phyloP scores from a whole-genome alignment of 352 stramenopile genomes.

The Phytopythium ostracodes region DNA sequence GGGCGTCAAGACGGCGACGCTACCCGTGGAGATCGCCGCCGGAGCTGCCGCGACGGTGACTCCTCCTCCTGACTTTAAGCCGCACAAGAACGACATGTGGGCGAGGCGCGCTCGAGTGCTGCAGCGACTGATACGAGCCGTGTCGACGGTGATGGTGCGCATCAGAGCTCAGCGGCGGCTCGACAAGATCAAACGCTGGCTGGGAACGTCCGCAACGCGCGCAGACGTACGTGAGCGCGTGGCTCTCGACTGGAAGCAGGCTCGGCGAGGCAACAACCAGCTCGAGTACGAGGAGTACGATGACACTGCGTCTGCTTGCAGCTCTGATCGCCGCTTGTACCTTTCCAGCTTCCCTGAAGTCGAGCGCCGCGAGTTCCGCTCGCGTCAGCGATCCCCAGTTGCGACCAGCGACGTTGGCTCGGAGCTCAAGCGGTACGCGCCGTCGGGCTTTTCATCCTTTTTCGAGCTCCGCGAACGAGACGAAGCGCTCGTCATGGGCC shows the following conservation, averaged over 20 bases:
- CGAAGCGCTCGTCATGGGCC: conserved; percentile 63
- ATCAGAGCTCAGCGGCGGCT: conserved; percentile 59
- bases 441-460: conserved; percentile 29
- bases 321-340: conserved; percentile 6
- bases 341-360: conserved; percentile 60
- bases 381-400: background rate
- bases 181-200: conserved; percentile 44
- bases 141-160: conserved; percentile 73
- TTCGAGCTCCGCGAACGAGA: conserved; percentile 59
- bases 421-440: conserved; percentile 41
- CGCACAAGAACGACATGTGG: conserved; percentile 89
- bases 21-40: conserved; percentile 41
- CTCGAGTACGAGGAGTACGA: background rate
- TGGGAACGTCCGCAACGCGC: conserved; percentile 39
- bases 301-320: background rate
- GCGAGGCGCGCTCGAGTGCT: conserved; percentile 54
- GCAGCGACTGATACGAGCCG: conserved; percentile 59
- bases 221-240: conserved; percentile 62
- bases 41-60: background rate
- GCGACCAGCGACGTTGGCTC: conserved; percentile 17
- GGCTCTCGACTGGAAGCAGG: conserved; percentile 38
- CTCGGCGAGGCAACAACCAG: conserved; percentile 8
- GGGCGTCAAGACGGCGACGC: conserved; percentile 21
- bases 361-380: conserved; percentile 12
- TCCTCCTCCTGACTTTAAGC: conserved; percentile 69